Percentiles rank a stretch among this genome's conserved stretches.
These are phyloP conservation scores for Claviceps humidiphila DNA, from an alignment of 2,329 filamentous ascomycete species.

Conservation along the genomic window DNA sequence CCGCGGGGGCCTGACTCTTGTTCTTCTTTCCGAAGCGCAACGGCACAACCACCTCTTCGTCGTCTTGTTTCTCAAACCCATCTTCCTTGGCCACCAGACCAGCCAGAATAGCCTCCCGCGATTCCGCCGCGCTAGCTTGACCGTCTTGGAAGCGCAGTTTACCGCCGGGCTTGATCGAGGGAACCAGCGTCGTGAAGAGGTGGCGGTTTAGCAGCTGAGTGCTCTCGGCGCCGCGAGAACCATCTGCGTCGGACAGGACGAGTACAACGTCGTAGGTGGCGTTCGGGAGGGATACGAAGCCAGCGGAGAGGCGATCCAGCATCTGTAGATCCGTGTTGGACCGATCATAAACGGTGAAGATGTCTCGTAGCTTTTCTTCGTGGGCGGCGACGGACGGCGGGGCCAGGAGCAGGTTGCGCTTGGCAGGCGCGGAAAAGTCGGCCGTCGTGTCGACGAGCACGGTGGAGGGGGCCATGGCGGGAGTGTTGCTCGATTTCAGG, in stretches of 20 bases:
- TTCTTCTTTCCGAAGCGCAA: slow-evolving; percentile 29
- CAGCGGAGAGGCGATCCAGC: slow-evolving; percentile 82
- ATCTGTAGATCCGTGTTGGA: slow-evolving; percentile 81
- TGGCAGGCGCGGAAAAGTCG: slow-evolving; percentile 33
- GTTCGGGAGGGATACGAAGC: slow-evolving; percentile 62
- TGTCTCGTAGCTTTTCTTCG: slow-evolving; percentile 58
- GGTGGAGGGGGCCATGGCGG: slow-evolving; percentile 36
- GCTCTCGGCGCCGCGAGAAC: slow-evolving; percentile 46
- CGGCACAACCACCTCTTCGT: slow-evolving; percentile 42
- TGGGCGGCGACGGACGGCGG: slow-evolving; percentile 82
- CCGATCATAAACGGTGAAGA: slow-evolving; percentile 64
- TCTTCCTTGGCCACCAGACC: slow-evolving; percentile 54
- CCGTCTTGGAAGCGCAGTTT: slow-evolving; percentile 57
- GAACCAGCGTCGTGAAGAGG: slow-evolving; percentile 56
- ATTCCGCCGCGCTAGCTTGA: slow-evolving; percentile 35
- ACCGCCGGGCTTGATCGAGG: slow-evolving; percentile 56
- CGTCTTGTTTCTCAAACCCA: slow-evolving; percentile 63
- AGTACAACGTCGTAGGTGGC: slow-evolving; percentile 75
- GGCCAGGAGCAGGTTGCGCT: slow-evolving; percentile 69
- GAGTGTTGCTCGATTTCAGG: neutral
- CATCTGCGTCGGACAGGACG: slow-evolving; percentile 67
- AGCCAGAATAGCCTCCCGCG: slow-evolving; percentile 71
- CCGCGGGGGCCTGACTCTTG: slow-evolving; percentile 12
- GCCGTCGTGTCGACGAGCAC: slow-evolving; percentile 41
- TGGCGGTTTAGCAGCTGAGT: slow-evolving; percentile 48